Conservation (phyloP, 805 yeast species). For the Myxozyma udenii region DNA sequence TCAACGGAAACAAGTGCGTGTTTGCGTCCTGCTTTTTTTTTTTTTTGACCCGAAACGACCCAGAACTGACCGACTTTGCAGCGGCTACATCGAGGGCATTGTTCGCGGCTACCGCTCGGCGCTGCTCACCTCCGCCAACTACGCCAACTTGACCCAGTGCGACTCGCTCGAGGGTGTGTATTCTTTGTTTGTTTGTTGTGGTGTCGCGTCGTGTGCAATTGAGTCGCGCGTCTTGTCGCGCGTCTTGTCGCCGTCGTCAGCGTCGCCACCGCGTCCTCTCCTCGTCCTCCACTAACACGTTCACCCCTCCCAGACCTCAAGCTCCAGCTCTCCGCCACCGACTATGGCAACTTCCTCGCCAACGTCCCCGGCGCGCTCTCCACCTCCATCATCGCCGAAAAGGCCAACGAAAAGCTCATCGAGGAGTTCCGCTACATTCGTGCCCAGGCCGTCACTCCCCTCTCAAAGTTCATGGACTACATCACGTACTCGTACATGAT, state of each 20-base stretch:
- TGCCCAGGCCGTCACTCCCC: slow-evolving; percentile 75
- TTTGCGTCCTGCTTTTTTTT: neutral
- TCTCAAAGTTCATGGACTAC: slow-evolving; percentile 81
- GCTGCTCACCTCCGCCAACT: slow-evolving; percentile 70
- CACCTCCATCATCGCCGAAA: slow-evolving; percentile 80
- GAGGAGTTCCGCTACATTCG: slow-evolving; percentile 82
- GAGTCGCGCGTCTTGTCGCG: too few species aligned
- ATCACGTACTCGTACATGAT: slow-evolving; percentile 97
- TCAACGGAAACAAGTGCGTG: slow-evolving; percentile 67
- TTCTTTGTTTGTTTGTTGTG: too few species aligned
- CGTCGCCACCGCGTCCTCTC: neutral
- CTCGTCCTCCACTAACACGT: neutral
- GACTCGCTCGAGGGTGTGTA: slow-evolving; percentile 66
- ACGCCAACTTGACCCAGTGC: slow-evolving; percentile 91
- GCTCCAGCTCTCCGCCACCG: slow-evolving; percentile 91
- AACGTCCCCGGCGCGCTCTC: slow-evolving; percentile 79
- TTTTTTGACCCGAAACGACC: neutral
- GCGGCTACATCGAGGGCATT: slow-evolving; percentile 90
- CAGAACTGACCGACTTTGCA: too few species aligned
- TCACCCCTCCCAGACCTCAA: slow-evolving; percentile 59
- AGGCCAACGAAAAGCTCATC: slow-evolving; percentile 68
- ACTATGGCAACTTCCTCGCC: slow-evolving; percentile 86
- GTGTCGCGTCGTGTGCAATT: neutral
- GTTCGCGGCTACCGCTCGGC: slow-evolving; percentile 93
- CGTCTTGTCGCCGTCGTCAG: neutral